A percentile compares a stretch with the other conserved stretches of the same genome.
These are phyloP conservation scores for Hygrocybe coccinea DNA, from an alignment of 768 basidiomycete genomes.

Conservation along the genomic window DNA sequence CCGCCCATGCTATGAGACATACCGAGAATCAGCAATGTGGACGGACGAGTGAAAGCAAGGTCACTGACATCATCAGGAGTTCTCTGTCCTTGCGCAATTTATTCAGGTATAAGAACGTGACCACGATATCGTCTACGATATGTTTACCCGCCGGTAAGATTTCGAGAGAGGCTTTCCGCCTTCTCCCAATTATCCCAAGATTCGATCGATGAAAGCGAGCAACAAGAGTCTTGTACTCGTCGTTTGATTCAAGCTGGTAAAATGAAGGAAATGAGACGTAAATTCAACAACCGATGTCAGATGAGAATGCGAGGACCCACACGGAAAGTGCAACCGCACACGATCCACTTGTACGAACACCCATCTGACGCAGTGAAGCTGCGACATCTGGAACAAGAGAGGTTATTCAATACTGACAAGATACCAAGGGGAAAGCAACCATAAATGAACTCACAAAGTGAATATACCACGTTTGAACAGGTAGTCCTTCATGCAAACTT, in stretches of 20 bases:
- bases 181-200: not conserved
- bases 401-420: no score
- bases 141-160: constrained; percentile 25
- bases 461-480: not conserved
- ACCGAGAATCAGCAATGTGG: no score
- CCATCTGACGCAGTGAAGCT: constrained; percentile 22
- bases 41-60: no score
- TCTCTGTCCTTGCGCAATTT: no score
- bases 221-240: not conserved
- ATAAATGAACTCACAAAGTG: not conserved
- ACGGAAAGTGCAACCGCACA: constrained; percentile 9
- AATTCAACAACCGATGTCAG: not conserved
- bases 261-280: not conserved
- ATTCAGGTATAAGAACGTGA: constrained; percentile 32
- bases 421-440: constrained; percentile 17
- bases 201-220: not conserved
- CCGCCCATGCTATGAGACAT: no score
- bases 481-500: not conserved
- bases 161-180: constrained; percentile 20
- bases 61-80: no score
- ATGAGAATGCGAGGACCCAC: constrained; percentile 10
- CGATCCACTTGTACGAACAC: constrained; percentile 21
- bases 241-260: not conserved
- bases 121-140: constrained; percentile 27
- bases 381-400: constrained; percentile 15